Evolutionary conservation across 352 stramenopile genomes (phyloP).

Genomic region (Phytophthora melonis): DNA sequence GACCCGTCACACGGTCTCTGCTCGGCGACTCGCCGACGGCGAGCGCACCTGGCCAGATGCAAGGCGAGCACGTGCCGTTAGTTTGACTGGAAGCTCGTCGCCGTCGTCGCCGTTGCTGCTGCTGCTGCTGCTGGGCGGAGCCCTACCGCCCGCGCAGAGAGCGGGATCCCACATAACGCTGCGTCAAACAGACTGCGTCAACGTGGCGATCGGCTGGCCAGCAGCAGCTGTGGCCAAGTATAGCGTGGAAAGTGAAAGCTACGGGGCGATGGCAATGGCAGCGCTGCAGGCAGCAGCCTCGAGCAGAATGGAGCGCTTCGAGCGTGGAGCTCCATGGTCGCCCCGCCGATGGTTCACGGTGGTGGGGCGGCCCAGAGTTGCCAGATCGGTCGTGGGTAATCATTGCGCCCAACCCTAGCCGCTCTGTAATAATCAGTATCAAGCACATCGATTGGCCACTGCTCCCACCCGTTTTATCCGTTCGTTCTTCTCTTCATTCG

Average conservation of each 20-base stretch:
- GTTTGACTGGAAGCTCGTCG: slow-evolving; percentile 20
- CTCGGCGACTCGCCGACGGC: not conserved
- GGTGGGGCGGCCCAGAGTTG: slow-evolving; percentile 22
- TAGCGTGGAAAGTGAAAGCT: too few species aligned
- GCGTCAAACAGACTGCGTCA: slow-evolving; percentile 16
- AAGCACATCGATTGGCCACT: slow-evolving; percentile 10
- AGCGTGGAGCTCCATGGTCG: not conserved
- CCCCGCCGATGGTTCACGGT: not conserved
- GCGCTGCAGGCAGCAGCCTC: too few species aligned
- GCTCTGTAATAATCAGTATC: slow-evolving; percentile 16
- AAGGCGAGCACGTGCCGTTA: slow-evolving; percentile 3
- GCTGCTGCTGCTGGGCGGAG: slow-evolving; percentile 1
- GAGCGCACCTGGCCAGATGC: slow-evolving; percentile 5
- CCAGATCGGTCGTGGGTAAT: slow-evolving; percentile 23
- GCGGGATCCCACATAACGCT: slow-evolving; percentile 33
- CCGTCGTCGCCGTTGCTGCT: too few species aligned
- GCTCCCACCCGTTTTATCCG: slow-evolving; percentile 19
- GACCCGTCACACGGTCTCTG: slow-evolving; percentile 20
- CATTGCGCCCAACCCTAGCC: slow-evolving; percentile 5
- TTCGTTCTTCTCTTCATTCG: slow-evolving; percentile 21
- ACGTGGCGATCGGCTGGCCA: slow-evolving; percentile 12
- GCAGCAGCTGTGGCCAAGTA: not conserved
- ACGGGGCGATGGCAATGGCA: too few species aligned
- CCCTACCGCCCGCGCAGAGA: slow-evolving; percentile 24
- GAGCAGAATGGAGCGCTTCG: not conserved